Percentiles rank a stretch among this genome's conserved stretches.
These are phyloP conservation scores for Triticum aestivum DNA, from an alignment of 176 grass and related monocot species.

Conservation along the genomic window DNA sequence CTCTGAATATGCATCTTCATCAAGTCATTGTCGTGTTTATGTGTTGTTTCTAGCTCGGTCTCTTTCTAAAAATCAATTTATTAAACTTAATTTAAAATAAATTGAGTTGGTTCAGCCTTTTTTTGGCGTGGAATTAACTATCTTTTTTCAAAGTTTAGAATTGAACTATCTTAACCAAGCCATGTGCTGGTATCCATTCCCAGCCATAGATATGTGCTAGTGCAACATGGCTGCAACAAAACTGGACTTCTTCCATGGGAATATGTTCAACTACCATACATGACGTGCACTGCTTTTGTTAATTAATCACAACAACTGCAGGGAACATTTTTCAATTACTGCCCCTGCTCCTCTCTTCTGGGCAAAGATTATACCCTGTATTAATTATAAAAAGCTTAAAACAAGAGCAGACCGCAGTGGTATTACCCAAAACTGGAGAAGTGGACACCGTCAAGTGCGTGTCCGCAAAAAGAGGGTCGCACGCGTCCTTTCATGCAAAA, in stretches of 20 bases:
- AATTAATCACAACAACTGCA: not conserved
- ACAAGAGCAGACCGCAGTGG: not conserved
- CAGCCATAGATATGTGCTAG: not conserved
- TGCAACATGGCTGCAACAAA: not conserved
- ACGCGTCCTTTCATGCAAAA: conserved; percentile 25
- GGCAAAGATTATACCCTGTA: too few species aligned
- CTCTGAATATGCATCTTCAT: not conserved
- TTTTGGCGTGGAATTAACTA: not conserved
- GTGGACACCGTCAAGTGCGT: not conserved
- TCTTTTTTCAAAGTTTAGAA: too few species aligned
- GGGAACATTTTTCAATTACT: not conserved
- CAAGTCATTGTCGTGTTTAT: too few species aligned
- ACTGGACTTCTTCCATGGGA: not conserved
- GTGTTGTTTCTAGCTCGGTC: not conserved
- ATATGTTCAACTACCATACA: not conserved
- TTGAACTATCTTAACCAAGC: not conserved
- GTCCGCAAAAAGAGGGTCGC: not conserved
- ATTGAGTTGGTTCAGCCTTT: not conserved
- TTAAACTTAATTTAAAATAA: too few species aligned
- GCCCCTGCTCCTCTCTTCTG: not conserved
- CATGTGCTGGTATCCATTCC: not conserved
- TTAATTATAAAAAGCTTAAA: too few species aligned
- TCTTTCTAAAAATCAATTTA: not conserved
- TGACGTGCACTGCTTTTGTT: not conserved
- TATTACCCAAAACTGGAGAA: not conserved